Evolutionary conservation across 306 rosid species (phyloP), one percentile per base, ranked within the genome.

Genomic region (Casuarina equisetifolia): DNA sequence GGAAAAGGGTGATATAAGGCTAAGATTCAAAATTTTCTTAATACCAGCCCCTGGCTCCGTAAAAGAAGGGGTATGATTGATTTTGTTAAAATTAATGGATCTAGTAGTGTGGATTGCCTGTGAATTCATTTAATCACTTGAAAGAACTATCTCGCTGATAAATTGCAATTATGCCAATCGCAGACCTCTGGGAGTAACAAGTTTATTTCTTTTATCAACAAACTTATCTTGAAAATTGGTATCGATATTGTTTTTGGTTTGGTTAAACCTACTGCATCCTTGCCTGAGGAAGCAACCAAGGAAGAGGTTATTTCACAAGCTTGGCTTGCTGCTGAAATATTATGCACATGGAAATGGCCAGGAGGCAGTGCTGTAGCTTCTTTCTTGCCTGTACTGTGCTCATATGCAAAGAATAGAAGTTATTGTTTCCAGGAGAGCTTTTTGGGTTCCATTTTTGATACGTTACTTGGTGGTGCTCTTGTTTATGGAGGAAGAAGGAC

Each of bases 281-380:
- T 72, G 67, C 81, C 75, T 45, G 88, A 48, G 50, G 82, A 83
- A 82, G 72, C 74, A 53, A 51, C 78, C 77, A 59, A 81, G 78
- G 82, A 90, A 76, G 91, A 81, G 85, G 81, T 79, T 71, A 84
- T 84, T 51, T 79, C 83, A 72, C 88, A 86, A 79, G 90, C 95
- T 44, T 95, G 97, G 93, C 87, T 95, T 77, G 97, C 90, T 84
- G 92, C 97, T 79, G 98, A 95, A 89, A 86, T 95, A 51, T 79
- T 95, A 70, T 95, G 98, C 88, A 89, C 98, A 7, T 95, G 98
- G 98, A 89, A 84, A 78, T 95, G 98, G 98, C 93, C 95, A 20
- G 97, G 92, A 72, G 88, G 87, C 83, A 79, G 87, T 89, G 98
- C 92, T 38, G 17, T 81, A 49, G 86, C 82, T 72, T 89, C 97